Evolutionary conservation across 306 rosid genomes (phyloP).

Genomic region (Trichosanthes cucumerina): DNA sequence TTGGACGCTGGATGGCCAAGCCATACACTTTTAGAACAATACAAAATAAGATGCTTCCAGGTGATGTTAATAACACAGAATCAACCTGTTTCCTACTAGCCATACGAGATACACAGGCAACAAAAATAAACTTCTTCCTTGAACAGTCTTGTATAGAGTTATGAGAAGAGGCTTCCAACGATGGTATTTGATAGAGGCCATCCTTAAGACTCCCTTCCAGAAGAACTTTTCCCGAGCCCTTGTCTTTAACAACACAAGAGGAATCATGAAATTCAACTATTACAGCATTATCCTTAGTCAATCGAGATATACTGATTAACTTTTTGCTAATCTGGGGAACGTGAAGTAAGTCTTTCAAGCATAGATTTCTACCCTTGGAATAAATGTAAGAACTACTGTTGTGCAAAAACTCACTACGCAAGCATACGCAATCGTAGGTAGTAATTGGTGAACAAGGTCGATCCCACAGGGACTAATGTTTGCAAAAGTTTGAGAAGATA

Average conservation of each 20-base stretch:
- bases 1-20: not conserved
- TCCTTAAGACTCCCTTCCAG: not conserved
- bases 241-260: not conserved
- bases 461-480: too few relatives aligned
- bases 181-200: not conserved
- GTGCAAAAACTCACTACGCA: too few relatives aligned
- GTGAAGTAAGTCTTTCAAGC: not conserved
- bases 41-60: not conserved
- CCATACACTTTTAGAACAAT: not conserved
- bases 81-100: not conserved
- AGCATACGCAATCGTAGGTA: too few relatives aligned
- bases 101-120: not conserved
- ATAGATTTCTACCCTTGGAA: not conserved
- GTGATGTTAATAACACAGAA: not conserved
- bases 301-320: not conserved
- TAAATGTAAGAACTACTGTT: not conserved
- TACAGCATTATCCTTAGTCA: not conserved
- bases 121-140: too few relatives aligned
- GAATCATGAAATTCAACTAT: not conserved
- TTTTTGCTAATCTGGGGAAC: not conserved
- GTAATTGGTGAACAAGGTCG: too few relatives aligned
- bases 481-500: too few relatives aligned
- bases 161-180: not conserved
- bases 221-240: not conserved
- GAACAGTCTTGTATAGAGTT: too few relatives aligned